A percentile compares a stretch with the other conserved stretches of the same genome.
Conservation (phyloP, 2,329 filamentous ascomycete genomes). For the Magnaporthiopsis incrustans region DNA sequence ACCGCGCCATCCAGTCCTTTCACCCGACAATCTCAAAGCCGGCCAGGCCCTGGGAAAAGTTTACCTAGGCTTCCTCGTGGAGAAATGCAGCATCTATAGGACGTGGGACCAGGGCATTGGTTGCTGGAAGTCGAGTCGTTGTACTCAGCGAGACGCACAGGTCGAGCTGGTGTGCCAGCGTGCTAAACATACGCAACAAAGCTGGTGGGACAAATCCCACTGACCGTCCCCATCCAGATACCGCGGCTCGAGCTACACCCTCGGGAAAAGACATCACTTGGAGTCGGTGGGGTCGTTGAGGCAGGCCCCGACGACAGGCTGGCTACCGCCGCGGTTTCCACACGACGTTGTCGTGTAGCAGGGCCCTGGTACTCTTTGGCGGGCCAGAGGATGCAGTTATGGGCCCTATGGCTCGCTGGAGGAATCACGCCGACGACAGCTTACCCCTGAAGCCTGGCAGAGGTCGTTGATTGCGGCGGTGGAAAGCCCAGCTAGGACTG, state of each 20-base stretch:
- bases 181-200: not conserved
- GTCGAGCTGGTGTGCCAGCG: not conserved
- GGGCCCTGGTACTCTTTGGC: not conserved
- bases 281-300: conserved; percentile 1
- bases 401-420: not conserved
- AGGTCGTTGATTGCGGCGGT: not conserved
- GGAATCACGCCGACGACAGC: not conserved
- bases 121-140: not conserved
- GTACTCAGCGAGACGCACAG: not conserved
- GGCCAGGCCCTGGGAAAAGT: no score
- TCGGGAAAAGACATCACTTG: not conserved
- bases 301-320: not conserved
- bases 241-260: conserved; percentile 1
- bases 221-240: not conserved
- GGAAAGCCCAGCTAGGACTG: not conserved
- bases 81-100: not conserved
- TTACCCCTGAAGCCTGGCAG: conserved; percentile 3
- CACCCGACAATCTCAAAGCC: no score
- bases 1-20: no score
- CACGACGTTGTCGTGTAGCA: conserved; percentile 1
- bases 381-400: not conserved
- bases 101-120: not conserved
- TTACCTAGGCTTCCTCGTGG: no score
- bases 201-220: not conserved
- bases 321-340: not conserved